These are phyloP conservation scores for Abortiporus biennis DNA, from an alignment of 1,284 basidiomycete genomes.

Conservation along the genomic window DNA sequence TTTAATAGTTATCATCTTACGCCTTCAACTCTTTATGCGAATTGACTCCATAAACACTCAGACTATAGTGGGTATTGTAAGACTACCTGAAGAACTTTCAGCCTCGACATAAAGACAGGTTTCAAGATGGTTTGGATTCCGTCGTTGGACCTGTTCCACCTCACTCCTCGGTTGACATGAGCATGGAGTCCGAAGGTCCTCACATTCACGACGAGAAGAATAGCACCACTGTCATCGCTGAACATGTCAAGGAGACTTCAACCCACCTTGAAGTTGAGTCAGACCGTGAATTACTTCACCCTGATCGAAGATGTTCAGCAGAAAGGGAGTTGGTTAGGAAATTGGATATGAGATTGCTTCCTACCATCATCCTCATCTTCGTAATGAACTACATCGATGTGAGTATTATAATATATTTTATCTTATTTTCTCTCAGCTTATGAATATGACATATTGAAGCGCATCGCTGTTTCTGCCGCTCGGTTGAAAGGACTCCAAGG, in stretches of 20 bases:
- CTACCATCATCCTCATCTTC: constrained; percentile 55
- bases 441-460: constrained; percentile 28
- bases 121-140: no score
- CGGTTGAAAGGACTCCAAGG: constrained; percentile 54
- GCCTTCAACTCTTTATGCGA: no score
- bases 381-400: constrained; percentile 71
- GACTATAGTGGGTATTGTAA: no score
- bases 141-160: not conserved
- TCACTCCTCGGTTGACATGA: constrained; percentile 14
- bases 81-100: no score
- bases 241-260: constrained; percentile 14
- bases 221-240: constrained; percentile 12
- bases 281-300: constrained; percentile 22
- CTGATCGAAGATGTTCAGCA: constrained; percentile 18
- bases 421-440: no score
- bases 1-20: no score
- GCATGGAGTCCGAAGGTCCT: no score
- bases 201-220: constrained; percentile 13
- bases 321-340: constrained; percentile 33
- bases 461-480: constrained; percentile 56
- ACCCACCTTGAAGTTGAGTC: constrained; percentile 1
- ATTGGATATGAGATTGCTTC: constrained; percentile 52
- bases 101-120: no score
- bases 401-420: constrained; percentile 16
- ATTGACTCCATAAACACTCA: no score